Percentiles rank a stretch among this genome's conserved stretches.
These are phyloP conservation scores for Rhizopogon rudus DNA, from an alignment of 768 basidiomycete genomes.

Conservation along the genomic window DNA sequence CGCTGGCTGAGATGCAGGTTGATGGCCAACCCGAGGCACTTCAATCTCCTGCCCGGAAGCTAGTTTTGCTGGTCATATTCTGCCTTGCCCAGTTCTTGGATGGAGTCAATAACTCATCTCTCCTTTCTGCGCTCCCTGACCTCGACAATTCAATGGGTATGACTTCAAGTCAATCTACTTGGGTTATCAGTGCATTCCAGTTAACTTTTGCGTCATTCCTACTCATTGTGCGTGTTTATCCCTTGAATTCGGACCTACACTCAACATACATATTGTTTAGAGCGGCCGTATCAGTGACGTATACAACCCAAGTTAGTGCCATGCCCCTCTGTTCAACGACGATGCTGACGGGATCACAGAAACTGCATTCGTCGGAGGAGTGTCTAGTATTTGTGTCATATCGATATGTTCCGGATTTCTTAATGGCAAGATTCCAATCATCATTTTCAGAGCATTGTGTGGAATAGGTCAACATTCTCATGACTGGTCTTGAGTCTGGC, in stretches of 20 bases:
- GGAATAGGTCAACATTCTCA: slow-evolving; percentile 29
- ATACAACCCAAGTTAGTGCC: no score
- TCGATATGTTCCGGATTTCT: slow-evolving; percentile 11
- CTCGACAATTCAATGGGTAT: slow-evolving; percentile 13
- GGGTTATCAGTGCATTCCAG: slow-evolving; percentile 34
- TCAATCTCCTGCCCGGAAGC: slow-evolving; percentile 2
- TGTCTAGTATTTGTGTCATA: slow-evolving; percentile 31
- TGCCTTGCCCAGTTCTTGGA: no score
- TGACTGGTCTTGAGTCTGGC: not conserved
- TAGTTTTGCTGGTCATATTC: no score
- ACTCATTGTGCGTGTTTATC: not conserved
- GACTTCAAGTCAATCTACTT: slow-evolving; percentile 23
- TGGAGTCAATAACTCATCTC: no score
- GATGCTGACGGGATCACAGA: slow-evolving; percentile 11
- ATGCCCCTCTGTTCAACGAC: no score
- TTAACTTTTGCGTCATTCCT: slow-evolving; percentile 36
- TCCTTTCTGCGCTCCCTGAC: no score
- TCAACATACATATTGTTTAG: no score
- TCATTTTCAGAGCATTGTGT: slow-evolving; percentile 41
- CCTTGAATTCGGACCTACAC: no score
- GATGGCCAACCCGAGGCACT: not conserved
- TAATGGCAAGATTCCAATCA: slow-evolving; percentile 35
- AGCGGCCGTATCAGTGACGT: no score
- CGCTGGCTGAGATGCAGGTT: not conserved
- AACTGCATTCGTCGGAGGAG: slow-evolving; percentile 34